Percentiles rank a stretch among this genome's conserved stretches.
phyloP scores from a whole-genome alignment of 768 basidiomycete genomes.

The Lentinus brumalis region DNA sequence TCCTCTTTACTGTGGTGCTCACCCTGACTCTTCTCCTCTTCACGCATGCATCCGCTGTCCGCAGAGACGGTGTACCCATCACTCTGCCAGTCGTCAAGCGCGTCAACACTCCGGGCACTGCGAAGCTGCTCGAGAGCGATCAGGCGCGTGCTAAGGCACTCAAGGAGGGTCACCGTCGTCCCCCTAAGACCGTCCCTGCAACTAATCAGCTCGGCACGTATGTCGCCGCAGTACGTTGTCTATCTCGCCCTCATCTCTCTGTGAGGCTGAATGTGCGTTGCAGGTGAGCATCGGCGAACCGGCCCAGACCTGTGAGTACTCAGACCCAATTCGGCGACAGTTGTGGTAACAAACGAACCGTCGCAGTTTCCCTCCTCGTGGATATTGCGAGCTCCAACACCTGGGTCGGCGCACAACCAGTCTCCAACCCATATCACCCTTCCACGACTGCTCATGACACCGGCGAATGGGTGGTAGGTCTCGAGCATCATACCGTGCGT shows the following conservation, averaged over 20 bases:
- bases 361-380: conserved; percentile 45
- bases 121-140: conserved; percentile 19
- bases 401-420: conserved; percentile 49
- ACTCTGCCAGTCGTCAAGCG: conserved; percentile 22
- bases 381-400: conserved; percentile 57
- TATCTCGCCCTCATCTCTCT: background rate
- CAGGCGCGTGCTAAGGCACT: conserved; percentile 20
- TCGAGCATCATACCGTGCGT: conserved; percentile 28
- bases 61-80: conserved; percentile 13
- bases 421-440: conserved; percentile 39
- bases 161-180: background rate
- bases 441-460: conserved; percentile 42
- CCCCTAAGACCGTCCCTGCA: background rate
- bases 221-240: conserved; percentile 17
- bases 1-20: background rate
- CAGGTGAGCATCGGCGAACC: conserved; percentile 24
- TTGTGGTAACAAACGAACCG: conserved; percentile 18
- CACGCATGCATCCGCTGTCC: background rate
- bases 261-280: background rate
- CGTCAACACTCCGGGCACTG: conserved; percentile 19
- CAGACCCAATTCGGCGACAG: background rate
- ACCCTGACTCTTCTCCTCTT: background rate
- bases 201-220: conserved; percentile 28
- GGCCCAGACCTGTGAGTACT: background rate
- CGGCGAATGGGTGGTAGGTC: conserved; percentile 27